Evolutionary conservation across 164 flowering plant genomes (phyloP).

Genomic region (Kalanchoe fedtschenkoi): DNA sequence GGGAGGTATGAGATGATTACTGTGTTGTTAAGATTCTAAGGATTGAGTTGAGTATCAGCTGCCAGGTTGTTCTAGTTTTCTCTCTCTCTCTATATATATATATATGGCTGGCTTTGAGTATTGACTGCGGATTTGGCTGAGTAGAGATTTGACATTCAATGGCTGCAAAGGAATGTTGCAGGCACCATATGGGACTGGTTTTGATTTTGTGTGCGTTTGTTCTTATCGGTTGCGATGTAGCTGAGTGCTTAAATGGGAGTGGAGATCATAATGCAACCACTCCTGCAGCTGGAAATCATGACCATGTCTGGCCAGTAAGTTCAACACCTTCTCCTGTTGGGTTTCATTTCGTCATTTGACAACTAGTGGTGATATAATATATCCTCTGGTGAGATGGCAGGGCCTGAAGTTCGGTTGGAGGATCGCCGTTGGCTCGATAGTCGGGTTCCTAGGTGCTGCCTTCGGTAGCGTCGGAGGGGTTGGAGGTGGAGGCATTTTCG

Average conservation of each 20-base stretch:
- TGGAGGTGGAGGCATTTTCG: conserved; percentile 8
- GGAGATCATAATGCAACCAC: neutral
- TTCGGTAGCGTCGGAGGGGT: conserved; percentile 6
- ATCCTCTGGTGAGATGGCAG: neutral
- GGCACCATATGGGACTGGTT: neutral
- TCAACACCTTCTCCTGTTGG: neutral
- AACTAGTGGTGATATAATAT: neutral
- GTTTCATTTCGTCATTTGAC: neutral
- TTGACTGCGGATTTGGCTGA: neutral
- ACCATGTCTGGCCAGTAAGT: conserved; percentile 8
- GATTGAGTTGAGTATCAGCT: neutral
- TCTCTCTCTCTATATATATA: neutral
- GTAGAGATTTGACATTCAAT: neutral
- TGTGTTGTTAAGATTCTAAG: no score
- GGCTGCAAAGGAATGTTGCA: neutral
- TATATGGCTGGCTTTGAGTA: neutral
- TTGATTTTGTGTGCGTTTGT: neutral
- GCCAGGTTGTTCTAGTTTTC: neutral
- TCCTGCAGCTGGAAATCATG: neutral
- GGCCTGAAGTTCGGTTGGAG: conserved; percentile 5
- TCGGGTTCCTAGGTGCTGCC: conserved; percentile 2
- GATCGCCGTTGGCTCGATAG: neutral
- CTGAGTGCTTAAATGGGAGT: neutral
- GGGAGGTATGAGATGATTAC: no score
- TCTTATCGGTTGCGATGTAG: neutral